Evolutionary conservation across 192 early-diverging fungal genomes (phyloP).

Genomic region (Coemansia sp.): DNA sequence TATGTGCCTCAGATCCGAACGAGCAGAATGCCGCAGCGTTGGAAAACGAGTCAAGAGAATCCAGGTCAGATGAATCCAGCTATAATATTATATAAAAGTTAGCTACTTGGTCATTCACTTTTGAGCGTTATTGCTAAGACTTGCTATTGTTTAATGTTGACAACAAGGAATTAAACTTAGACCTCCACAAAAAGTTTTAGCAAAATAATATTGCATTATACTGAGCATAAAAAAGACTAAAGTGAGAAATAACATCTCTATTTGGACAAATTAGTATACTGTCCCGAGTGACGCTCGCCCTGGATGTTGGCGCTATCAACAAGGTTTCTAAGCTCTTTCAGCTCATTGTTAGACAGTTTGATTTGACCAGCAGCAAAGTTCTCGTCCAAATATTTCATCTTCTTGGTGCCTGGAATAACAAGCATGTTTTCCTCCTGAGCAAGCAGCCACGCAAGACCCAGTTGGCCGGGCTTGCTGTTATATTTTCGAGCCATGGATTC

Average conservation of each 20-base stretch:
- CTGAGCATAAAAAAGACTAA: too few species aligned
- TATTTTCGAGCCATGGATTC: constrained; percentile 56
- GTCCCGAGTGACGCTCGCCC: constrained; percentile 24
- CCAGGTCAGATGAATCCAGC: too few species aligned
- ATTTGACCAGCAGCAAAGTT: constrained; percentile 37
- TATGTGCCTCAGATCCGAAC: constrained; percentile 10
- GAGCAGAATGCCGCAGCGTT: not conserved
- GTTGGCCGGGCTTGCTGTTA: constrained; percentile 54
- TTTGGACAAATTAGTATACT: too few species aligned
- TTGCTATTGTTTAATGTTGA: too few species aligned
- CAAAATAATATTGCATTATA: too few species aligned
- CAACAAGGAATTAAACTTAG: too few species aligned
- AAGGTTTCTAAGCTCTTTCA: constrained; percentile 22
- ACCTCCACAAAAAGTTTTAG: too few species aligned
- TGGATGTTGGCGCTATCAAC: constrained; percentile 34
- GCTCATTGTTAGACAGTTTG: constrained; percentile 31
- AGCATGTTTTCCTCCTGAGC: constrained; percentile 54
- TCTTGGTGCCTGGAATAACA: constrained; percentile 61
- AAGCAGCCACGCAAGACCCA: constrained; percentile 66
- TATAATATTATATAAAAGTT: too few species aligned
- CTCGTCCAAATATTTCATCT: constrained; percentile 45
- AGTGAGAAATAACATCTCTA: too few species aligned
- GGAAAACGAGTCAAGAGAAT: not conserved
- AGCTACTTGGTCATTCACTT: too few species aligned
- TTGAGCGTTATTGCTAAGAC: too few species aligned